Conservation (phyloP, 306 rosid genomes). For the Senna tora region DNA sequence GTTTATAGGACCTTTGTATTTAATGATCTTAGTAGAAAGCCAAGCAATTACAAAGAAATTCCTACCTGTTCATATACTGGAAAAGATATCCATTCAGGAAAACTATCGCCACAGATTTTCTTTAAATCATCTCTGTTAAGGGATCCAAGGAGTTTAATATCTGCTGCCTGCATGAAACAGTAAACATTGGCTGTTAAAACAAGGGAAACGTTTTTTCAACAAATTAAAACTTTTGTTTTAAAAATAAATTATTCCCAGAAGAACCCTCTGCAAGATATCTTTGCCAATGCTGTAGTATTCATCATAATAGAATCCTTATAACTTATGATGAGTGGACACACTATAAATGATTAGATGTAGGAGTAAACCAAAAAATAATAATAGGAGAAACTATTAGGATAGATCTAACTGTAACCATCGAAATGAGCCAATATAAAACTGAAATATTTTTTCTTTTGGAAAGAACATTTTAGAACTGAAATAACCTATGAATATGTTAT, state of each 20-base stretch:
- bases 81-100: slow-evolving; percentile 97
- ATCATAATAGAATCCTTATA: background rate
- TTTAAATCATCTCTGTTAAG: slow-evolving; percentile 84
- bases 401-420: no score
- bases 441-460: no score
- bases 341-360: no score
- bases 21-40: slow-evolving; percentile 19
- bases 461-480: background rate
- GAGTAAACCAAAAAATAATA: no score
- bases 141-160: slow-evolving; percentile 86
- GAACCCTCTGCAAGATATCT: background rate
- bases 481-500: background rate
- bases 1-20: background rate
- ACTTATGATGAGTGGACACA: background rate
- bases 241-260: slow-evolving; percentile 16
- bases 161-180: slow-evolving; percentile 75
- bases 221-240: slow-evolving; percentile 15
- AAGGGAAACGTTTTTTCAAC: background rate
- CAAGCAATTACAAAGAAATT: slow-evolving; percentile 27
- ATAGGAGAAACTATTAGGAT: no score
- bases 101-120: slow-evolving; percentile 86
- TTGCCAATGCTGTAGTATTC: slow-evolving; percentile 5
- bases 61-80: slow-evolving; percentile 89
- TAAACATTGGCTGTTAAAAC: slow-evolving; percentile 8
- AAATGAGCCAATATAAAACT: no score